Conservation (phyloP, 2,329 filamentous ascomycete species). For the Paecilomyces niveus region DNA sequence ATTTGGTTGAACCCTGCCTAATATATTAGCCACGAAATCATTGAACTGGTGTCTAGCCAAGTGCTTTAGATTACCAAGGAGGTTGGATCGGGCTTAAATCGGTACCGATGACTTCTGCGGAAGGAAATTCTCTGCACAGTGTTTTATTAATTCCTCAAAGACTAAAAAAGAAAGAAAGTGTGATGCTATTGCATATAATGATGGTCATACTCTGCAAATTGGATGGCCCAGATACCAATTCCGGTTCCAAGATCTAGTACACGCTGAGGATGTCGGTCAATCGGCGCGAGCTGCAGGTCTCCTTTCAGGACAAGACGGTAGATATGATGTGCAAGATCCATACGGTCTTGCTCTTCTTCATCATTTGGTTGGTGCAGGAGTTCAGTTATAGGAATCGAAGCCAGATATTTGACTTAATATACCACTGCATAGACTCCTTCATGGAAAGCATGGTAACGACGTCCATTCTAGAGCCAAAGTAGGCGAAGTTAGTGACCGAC, state of each 20-base stretch:
- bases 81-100: constrained; percentile 16
- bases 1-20: constrained; percentile 19
- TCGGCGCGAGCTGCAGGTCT: neutral
- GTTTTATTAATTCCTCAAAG: too few species aligned
- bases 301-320: neutral
- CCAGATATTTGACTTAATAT: neutral
- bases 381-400: neutral
- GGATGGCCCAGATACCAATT: constrained; percentile 5
- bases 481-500: neutral
- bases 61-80: too few species aligned
- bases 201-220: constrained; percentile 9
- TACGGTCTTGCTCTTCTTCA: neutral
- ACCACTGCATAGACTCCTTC: constrained; percentile 17
- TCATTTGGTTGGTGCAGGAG: neutral
- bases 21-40: too few species aligned
- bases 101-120: constrained; percentile 11
- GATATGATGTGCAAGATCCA: neutral
- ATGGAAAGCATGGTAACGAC: constrained; percentile 18
- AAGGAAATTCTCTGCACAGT: constrained; percentile 13
- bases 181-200: too few species aligned
- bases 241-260: neutral
- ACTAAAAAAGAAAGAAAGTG: too few species aligned
- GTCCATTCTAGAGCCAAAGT: constrained; percentile 11
- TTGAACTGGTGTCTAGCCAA: too few species aligned
- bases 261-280: neutral